phyloP scores from a whole-genome alignment of 2,329 filamentous ascomycete species.

The Chalaropsis ovoidea region DNA sequence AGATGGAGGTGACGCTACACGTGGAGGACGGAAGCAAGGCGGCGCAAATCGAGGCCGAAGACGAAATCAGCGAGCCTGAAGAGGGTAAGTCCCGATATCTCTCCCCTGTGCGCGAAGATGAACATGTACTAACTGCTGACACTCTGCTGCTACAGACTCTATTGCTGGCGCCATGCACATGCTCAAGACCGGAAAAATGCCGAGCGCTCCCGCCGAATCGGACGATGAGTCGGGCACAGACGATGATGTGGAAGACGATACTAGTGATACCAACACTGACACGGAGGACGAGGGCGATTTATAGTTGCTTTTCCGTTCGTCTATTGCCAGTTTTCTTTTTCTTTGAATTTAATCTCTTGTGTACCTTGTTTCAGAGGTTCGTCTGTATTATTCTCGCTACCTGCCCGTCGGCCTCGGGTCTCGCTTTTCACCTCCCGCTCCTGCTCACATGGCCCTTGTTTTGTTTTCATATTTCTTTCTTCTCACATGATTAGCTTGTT shows the following conservation, averaged over 20 bases:
- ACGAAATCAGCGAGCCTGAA: conserved; percentile 95
- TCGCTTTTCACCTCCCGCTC: too few relatives aligned
- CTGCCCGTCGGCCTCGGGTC: neutral
- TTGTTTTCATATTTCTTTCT: neutral
- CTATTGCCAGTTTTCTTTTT: conserved; percentile 24
- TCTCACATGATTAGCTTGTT: neutral
- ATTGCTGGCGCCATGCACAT: conserved; percentile 84
- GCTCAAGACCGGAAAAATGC: conserved; percentile 59
- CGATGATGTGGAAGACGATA: conserved; percentile 59
- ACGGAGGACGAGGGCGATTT: conserved; percentile 46
- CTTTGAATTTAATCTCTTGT: conserved; percentile 18
- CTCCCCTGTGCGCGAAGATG: neutral
- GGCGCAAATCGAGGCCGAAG: conserved; percentile 67
- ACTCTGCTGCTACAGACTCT: conserved; percentile 52
- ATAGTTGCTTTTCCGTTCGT: conserved; percentile 23
- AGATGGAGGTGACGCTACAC: conserved; percentile 77
- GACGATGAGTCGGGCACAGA: conserved; percentile 73
- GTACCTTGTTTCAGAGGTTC: conserved; percentile 16
- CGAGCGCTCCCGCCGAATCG: conserved; percentile 43
- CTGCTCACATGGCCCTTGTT: neutral
- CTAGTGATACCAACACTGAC: conserved; percentile 58
- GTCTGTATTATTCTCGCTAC: conserved; percentile 6
- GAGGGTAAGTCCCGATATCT: conserved; percentile 60
- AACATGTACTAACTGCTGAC: conserved; percentile 30
- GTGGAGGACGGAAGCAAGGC: conserved; percentile 86